phyloP scores from a whole-genome alignment of 768 basidiomycete genomes.

The Boletellus ananiceps region DNA sequence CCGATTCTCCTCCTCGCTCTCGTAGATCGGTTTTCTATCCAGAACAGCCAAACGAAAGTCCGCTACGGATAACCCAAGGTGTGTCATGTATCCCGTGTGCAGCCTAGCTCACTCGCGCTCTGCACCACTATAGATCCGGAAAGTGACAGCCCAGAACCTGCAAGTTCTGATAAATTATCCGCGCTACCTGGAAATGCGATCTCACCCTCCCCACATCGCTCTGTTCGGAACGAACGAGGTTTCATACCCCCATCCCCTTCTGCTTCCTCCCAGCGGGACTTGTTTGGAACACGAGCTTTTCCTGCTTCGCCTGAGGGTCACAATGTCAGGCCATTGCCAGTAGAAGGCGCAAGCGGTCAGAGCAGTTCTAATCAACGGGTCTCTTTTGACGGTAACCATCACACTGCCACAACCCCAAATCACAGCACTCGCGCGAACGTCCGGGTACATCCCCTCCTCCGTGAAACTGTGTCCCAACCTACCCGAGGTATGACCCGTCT shows the following conservation, averaged over 20 bases:
- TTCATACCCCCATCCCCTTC: slow-evolving; percentile 43
- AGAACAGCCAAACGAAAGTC: slow-evolving; percentile 3
- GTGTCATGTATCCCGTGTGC: background rate
- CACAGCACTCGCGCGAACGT: slow-evolving; percentile 33
- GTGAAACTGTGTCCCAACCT: slow-evolving; percentile 7
- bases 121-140: slow-evolving; percentile 4
- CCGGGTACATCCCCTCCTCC: slow-evolving; percentile 19
- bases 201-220: slow-evolving; percentile 31
- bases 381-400: slow-evolving; percentile 45
- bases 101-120: background rate
- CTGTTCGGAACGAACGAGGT: slow-evolving; percentile 28
- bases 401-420: slow-evolving; percentile 33
- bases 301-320: slow-evolving; percentile 10
- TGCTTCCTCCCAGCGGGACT: slow-evolving; percentile 36
- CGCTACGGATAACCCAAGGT: slow-evolving; percentile 10
- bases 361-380: slow-evolving; percentile 49
- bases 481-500: slow-evolving; percentile 8
- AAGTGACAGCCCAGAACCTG: slow-evolving; percentile 25
- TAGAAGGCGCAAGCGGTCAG: slow-evolving; percentile 38
- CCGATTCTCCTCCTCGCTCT: slow-evolving; percentile 10
- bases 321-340: slow-evolving; percentile 21
- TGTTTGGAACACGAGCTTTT: slow-evolving; percentile 20
- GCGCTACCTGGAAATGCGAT: slow-evolving; percentile 35
- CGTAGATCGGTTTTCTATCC: no score
- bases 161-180: slow-evolving; percentile 45